Evolutionary conservation across 2,329 filamentous ascomycete genomes (phyloP).

Genomic region (Alternaria novae-zelandiae): DNA sequence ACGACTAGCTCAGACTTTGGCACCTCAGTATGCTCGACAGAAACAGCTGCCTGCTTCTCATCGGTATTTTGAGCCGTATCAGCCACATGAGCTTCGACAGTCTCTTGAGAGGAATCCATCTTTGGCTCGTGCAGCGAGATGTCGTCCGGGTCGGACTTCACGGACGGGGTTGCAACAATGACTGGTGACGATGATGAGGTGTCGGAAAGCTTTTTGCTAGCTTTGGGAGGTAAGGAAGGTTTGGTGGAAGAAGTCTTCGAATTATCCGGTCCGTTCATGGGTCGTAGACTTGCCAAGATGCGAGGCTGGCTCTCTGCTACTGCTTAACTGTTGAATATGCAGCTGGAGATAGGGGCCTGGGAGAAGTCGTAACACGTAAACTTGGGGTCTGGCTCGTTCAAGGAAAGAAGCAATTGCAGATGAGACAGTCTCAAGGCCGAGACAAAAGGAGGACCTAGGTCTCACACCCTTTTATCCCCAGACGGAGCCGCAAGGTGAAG

Average conservation of each 20-base stretch:
- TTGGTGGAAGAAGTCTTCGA: conserved; percentile 12
- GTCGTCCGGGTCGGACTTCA: conserved; percentile 26
- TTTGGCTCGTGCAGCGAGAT: conserved; percentile 17
- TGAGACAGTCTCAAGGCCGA: not conserved
- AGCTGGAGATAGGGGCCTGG: not conserved
- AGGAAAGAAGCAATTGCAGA: not conserved
- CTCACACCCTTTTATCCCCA: conserved; percentile 18
- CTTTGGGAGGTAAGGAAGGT: conserved; percentile 10
- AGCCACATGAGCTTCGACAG: conserved; percentile 9
- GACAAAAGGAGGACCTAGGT: not conserved
- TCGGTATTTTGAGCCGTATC: not conserved
- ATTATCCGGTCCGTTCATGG: conserved; percentile 30
- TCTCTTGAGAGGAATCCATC: conserved; percentile 23
- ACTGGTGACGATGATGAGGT: conserved; percentile 33
- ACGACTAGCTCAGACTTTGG: conserved; percentile 7
- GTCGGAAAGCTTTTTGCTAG: conserved; percentile 23
- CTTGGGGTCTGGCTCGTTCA: not conserved
- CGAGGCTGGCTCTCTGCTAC: not conserved
- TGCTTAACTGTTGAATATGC: not conserved
- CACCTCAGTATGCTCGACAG: conserved; percentile 12
- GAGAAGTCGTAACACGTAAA: not conserved
- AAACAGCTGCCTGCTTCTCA: conserved; percentile 5
- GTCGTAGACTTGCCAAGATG: not conserved
- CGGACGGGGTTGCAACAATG: conserved; percentile 32
- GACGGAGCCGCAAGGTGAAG: conserved; percentile 13